These are phyloP conservation scores for Somion occarium DNA, from an alignment of 1,284 basidiomycete species.

Conservation along the genomic window DNA sequence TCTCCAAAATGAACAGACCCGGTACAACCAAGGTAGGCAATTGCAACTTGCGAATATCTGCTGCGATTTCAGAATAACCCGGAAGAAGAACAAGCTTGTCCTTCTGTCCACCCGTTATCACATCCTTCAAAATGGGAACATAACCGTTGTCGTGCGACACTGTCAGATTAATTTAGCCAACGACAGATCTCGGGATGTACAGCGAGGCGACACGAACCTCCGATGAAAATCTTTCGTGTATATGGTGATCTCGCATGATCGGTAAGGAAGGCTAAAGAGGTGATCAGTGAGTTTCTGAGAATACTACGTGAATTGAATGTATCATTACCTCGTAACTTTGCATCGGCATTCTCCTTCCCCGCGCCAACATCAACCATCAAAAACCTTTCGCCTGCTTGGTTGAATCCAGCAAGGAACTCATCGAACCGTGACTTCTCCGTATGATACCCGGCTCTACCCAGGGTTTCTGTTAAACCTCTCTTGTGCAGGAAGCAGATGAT, in stretches of 20 bases:
- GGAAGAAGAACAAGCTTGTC: conserved; percentile 63
- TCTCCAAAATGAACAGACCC: conserved; percentile 57
- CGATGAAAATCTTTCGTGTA: conserved; percentile 58
- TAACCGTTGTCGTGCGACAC: conserved; percentile 75
- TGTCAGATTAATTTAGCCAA: conserved; percentile 16
- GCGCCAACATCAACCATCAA: conserved; percentile 66
- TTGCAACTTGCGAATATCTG: conserved; percentile 50
- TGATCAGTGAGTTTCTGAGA: background rate
- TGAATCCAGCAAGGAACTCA: conserved; percentile 61
- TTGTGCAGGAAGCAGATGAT: conserved; percentile 62
- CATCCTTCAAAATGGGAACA: conserved; percentile 52
- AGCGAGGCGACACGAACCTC: conserved; percentile 34
- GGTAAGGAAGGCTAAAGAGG: conserved; percentile 45
- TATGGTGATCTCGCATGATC: conserved; percentile 57
- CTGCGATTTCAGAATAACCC: conserved; percentile 56
- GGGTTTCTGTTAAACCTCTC: conserved; percentile 47
- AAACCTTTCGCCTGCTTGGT: conserved; percentile 58
- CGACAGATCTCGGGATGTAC: background rate
- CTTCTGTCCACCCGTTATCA: conserved; percentile 58
- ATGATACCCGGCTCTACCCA: conserved; percentile 43
- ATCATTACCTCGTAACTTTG: conserved; percentile 61
- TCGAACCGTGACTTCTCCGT: conserved; percentile 43
- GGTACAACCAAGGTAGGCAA: conserved; percentile 52
- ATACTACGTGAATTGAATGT: background rate
- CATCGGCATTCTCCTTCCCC: conserved; percentile 67